These are phyloP conservation scores for Zizania palustris DNA, from an alignment of 202 grass and related monocot species.

Conservation along the genomic window DNA sequence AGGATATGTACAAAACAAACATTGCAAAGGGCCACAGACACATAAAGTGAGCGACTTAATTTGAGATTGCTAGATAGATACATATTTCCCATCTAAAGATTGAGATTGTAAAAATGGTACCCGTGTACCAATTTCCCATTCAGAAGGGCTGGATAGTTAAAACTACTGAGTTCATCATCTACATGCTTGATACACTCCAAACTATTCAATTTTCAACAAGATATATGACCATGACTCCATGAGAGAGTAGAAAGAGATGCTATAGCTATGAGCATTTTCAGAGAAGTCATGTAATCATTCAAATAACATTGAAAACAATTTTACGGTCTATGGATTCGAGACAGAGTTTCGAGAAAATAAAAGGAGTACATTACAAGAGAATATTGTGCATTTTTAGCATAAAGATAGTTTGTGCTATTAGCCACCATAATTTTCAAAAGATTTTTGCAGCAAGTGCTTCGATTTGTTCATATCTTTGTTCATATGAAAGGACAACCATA, in stretches of 20 bases:
- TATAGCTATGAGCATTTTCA: background rate
- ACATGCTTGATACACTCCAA: slow-evolving; percentile 1
- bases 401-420: background rate
- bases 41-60: slow-evolving; percentile 24
- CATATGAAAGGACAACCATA: slow-evolving; percentile 15
- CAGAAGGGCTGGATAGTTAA: background rate
- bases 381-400: background rate
- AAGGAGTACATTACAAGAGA: background rate
- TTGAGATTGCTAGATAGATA: background rate
- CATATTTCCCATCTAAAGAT: background rate
- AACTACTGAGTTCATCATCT: background rate
- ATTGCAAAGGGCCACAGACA: slow-evolving; percentile 4
- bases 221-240: background rate
- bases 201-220: background rate
- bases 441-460: slow-evolving; percentile 11
- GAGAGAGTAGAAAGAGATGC: background rate
- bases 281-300: background rate
- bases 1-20: slow-evolving; percentile 16
- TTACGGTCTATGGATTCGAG: background rate
- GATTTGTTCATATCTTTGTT: slow-evolving; percentile 1
- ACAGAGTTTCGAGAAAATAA: too few species aligned
- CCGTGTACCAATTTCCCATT: background rate
- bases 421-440: background rate
- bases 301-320: background rate
- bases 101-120: background rate